A percentile compares a stretch with the other conserved stretches of the same genome.
phyloP scores from a whole-genome alignment of 2,329 filamentous ascomycete species.

The Septoria petroselini region DNA sequence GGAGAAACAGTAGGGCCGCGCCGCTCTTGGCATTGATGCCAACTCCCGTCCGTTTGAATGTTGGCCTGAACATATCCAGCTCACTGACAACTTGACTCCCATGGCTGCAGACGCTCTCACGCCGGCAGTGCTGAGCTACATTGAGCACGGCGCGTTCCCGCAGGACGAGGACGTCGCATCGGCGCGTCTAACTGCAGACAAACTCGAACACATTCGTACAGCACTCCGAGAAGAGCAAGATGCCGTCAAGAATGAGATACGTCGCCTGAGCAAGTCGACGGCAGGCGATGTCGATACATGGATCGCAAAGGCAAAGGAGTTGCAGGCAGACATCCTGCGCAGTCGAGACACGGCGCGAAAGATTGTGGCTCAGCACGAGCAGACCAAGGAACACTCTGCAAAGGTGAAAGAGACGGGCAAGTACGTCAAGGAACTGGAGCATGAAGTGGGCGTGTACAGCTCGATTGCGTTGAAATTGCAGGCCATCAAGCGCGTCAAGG shows the following conservation, averaged over 20 bases:
- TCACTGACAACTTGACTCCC: no score
- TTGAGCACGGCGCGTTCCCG: conserved; percentile 56
- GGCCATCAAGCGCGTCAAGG: conserved; percentile 51
- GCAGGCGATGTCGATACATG: conserved; percentile 79
- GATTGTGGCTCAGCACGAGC: conserved; percentile 74
- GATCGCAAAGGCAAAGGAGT: conserved; percentile 77
- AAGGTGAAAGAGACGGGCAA: conserved; percentile 60
- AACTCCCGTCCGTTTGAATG: no score
- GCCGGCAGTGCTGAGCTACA: conserved; percentile 63
- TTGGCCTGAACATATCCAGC: no score
- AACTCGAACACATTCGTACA: conserved; percentile 51
- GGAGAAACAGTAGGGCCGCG: no score
- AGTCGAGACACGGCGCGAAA: conserved; percentile 76
- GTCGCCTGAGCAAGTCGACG: conserved; percentile 69
- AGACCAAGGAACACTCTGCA: conserved; percentile 60
- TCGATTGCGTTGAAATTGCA: conserved; percentile 51
- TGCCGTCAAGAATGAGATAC: conserved; percentile 66
- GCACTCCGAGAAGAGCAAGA: conserved; percentile 53
- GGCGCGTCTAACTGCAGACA: conserved; percentile 49
- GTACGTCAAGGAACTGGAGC: conserved; percentile 56
- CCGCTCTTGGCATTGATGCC: no score
- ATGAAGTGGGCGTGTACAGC: conserved; percentile 60
- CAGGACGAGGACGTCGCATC: conserved; percentile 56
- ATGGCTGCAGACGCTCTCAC: conserved; percentile 44
- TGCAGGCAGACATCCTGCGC: conserved; percentile 80